Base-by-base conservation (phyloP, 139 green algal species). In the Closterium sp. region DNA sequence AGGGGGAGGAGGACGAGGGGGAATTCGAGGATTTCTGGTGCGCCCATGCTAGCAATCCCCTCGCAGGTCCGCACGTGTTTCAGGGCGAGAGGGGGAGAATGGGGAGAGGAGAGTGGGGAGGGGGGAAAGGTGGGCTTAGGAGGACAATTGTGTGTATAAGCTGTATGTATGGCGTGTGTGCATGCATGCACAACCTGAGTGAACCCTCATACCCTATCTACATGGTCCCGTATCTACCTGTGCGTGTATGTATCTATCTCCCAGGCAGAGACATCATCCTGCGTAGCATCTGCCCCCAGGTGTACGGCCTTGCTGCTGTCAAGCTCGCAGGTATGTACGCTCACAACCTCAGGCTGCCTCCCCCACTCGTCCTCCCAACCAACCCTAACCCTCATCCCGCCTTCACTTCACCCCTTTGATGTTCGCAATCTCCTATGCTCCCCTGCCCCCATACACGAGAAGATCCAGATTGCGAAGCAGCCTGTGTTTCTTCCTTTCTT, bases 11-110 rank as follows among this genome's bases (percentile, higher is more conserved):
- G 91, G 34, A 89, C 6, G 94, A 87, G 70, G 21, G 79, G 13
- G 62, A 87, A 4, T 97, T 96, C 70, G 13, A 86, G 62, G 90
- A 94, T 9, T 98, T 97, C 87, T 98, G 96, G 97, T 27, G 50
- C 3, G 89, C 88, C 0, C 95, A 98, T 87, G 94, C 95, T 28
- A 95, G 90, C 28, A 30, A 31, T 88, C 88, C 30, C 42, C 29
- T 87, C 10, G 30, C 29, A 38, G 86, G 86, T 79, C 19, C 11
- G 62, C 62, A 13, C 62, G 6, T 34, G 28, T 31, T 29, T 30
- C 1, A 13, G 38, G 38, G 38, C 38, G 13, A 17, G 38, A 50
- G 38, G 38, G 38, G 38, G 7, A 13, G 85, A 1, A 4, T 87
- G 21, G n/a, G 85, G 85, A 27, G 7, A 21, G 85, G 22, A 22